Evolutionary conservation across 257 asterid genomes (phyloP).

Genomic region (Nicotiana noctiflora): DNA sequence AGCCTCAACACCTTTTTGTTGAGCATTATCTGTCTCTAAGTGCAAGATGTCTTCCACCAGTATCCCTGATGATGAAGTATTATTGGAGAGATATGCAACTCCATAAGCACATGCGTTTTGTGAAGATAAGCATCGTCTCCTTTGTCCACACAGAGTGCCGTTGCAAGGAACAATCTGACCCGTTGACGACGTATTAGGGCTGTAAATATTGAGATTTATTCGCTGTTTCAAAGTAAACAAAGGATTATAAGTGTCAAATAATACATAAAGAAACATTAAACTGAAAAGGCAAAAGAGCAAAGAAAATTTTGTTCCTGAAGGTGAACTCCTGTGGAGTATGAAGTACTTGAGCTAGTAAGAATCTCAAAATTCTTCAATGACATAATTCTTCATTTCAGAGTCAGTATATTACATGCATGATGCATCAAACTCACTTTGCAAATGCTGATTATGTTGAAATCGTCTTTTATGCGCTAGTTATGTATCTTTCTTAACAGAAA

Average conservation of each 20-base stretch:
- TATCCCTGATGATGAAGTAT: conserved; percentile 77
- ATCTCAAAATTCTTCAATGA: not conserved
- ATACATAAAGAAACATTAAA: not conserved
- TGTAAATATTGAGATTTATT: conserved; percentile 61
- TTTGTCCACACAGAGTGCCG: conserved; percentile 53
- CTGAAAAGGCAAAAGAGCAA: not conserved
- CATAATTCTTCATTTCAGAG: not conserved
- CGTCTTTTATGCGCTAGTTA: not conserved
- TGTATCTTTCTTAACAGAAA: not conserved
- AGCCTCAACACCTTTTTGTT: conserved; percentile 38
- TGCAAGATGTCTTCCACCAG: conserved; percentile 81
- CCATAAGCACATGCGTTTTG: conserved; percentile 75
- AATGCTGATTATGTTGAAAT: not conserved
- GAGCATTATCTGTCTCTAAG: conserved; percentile 48
- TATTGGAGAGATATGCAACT: conserved; percentile 66
- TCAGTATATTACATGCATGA: not conserved
- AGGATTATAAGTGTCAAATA: not conserved
- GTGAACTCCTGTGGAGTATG: not conserved
- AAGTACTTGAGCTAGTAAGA: not conserved
- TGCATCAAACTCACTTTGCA: conserved; percentile 3
- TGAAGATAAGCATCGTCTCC: conserved; percentile 41
- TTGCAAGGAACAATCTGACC: conserved; percentile 64
- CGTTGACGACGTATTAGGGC: conserved; percentile 60
- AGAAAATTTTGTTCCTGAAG: not conserved
- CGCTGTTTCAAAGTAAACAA: conserved; percentile 38